Conservation (phyloP, 345 rosid genomes). For the Hibiscus trionum region DNA sequence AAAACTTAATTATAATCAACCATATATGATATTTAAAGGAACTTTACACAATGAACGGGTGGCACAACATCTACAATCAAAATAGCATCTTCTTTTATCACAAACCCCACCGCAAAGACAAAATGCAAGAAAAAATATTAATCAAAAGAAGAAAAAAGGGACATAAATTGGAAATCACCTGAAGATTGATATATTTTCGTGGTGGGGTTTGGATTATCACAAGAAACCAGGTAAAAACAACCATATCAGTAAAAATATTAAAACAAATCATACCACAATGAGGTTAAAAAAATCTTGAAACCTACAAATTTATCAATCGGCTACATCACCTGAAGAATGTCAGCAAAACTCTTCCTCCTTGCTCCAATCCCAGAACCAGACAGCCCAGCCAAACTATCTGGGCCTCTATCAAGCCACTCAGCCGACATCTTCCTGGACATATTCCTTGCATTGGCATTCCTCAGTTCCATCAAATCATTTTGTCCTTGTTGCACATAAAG, state of each 20-base stretch:
- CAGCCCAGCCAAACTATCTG: constrained; percentile 31
- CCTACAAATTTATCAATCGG: neutral
- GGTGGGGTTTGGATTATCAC: no score
- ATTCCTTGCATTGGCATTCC: constrained; percentile 44
- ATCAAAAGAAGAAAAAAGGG: no score
- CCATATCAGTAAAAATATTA: neutral
- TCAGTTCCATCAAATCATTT: constrained; percentile 55
- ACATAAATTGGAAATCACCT: no score
- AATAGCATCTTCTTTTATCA: no score
- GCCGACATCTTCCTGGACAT: constrained; percentile 32
- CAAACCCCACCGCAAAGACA: neutral
- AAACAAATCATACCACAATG: neutral
- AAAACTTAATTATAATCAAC: neutral
- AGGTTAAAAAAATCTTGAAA: no score
- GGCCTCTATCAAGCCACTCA: constrained; percentile 42
- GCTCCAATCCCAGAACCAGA: constrained; percentile 48
- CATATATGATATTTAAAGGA: neutral
- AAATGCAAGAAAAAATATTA: neutral
- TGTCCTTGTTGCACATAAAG: constrained; percentile 50
- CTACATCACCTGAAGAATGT: constrained; percentile 73
- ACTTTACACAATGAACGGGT: no score
- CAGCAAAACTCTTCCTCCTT: constrained; percentile 93
- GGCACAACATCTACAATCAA: no score
- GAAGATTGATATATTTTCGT: no score
- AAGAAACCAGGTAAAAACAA: no score